phyloP scores from a whole-genome alignment of 129 eudicot species.

The Centrapalus pauciflorus region DNA sequence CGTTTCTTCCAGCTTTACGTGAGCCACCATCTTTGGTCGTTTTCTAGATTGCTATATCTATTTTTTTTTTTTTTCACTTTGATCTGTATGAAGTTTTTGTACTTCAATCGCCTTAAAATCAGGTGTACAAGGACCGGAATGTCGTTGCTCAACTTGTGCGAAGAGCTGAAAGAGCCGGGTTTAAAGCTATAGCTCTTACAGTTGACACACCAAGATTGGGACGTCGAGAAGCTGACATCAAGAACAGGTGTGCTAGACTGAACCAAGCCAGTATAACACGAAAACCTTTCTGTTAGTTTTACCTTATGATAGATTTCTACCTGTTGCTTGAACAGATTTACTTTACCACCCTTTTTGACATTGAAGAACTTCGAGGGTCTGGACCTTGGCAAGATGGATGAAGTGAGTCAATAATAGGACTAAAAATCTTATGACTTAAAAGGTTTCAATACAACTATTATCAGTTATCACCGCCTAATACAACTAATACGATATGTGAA shows the following conservation, averaged over 20 bases:
- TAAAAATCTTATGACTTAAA: background rate
- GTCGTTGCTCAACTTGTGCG: slow-evolving; percentile 74
- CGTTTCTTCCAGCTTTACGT: slow-evolving; percentile 92
- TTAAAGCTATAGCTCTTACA: slow-evolving; percentile 83
- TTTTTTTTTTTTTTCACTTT: background rate
- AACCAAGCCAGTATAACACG: background rate
- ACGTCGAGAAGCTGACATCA: slow-evolving; percentile 83
- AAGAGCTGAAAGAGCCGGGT: slow-evolving; percentile 83
- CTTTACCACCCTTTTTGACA: slow-evolving; percentile 64
- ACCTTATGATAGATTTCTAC: background rate
- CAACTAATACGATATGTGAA: background rate
- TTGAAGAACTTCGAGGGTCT: slow-evolving; percentile 80
- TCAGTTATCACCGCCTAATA: slow-evolving; percentile 2
- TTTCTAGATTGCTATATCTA: background rate
- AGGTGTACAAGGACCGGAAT: slow-evolving; percentile 81
- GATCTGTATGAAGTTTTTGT: background rate
- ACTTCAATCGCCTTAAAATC: background rate
- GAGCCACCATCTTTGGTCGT: slow-evolving; percentile 33
- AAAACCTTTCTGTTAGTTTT: background rate
- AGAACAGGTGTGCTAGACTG: slow-evolving; percentile 47
- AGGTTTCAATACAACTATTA: background rate
- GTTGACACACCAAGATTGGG: slow-evolving; percentile 88
- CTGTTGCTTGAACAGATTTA: slow-evolving; percentile 41
- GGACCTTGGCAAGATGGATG: slow-evolving; percentile 81
- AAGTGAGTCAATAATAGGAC: slow-evolving; percentile 39